Conservation (phyloP, 768 basidiomycete genomes). For the Pholiota conissans region DNA sequence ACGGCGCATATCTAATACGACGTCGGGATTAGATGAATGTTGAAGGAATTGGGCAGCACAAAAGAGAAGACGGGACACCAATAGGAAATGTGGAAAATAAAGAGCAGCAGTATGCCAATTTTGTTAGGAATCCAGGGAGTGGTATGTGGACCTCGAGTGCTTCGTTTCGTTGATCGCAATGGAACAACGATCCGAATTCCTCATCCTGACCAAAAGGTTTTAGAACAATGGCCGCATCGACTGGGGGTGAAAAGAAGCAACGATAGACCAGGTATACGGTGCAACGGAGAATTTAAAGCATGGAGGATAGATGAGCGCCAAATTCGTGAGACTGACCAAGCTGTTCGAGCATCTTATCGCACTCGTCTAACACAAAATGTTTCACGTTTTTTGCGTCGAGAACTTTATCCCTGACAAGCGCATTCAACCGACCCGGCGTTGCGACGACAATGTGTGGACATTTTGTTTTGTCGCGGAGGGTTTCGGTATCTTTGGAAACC, state of each 20-base stretch:
- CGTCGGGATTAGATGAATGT: slow-evolving; percentile 68
- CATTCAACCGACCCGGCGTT: slow-evolving; percentile 96
- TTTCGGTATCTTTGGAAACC: slow-evolving; percentile 90
- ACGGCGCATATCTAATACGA: slow-evolving; percentile 98
- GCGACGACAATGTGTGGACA: slow-evolving; percentile 99
- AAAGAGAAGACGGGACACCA: slow-evolving; percentile 30
- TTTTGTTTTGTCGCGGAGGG: slow-evolving; percentile 92
- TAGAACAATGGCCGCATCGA: slow-evolving; percentile 11
- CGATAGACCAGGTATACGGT: slow-evolving; percentile 30
- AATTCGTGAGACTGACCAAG: slow-evolving; percentile 98
- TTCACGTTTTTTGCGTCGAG: slow-evolving; percentile 95
- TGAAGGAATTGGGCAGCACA: slow-evolving; percentile 37
- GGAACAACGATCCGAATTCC: slow-evolving; percentile 14
- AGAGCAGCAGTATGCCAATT: slow-evolving; percentile 20
- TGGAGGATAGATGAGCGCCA: slow-evolving; percentile 56
- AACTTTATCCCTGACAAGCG: slow-evolving; percentile 92
- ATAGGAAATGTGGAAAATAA: slow-evolving; percentile 28
- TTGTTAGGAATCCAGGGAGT: slow-evolving; percentile 16
- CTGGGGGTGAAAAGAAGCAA: slow-evolving; percentile 6
- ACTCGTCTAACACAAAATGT: slow-evolving; percentile 99
- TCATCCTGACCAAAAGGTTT: slow-evolving; percentile 18
- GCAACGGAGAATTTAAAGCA: slow-evolving; percentile 48
- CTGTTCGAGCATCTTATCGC: slow-evolving; percentile 99
- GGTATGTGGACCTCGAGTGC: slow-evolving; percentile 17
- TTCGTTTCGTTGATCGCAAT: slow-evolving; percentile 13